Conservation (phyloP, 2,329 filamentous ascomycete species). For the Curvularia lunata region DNA sequence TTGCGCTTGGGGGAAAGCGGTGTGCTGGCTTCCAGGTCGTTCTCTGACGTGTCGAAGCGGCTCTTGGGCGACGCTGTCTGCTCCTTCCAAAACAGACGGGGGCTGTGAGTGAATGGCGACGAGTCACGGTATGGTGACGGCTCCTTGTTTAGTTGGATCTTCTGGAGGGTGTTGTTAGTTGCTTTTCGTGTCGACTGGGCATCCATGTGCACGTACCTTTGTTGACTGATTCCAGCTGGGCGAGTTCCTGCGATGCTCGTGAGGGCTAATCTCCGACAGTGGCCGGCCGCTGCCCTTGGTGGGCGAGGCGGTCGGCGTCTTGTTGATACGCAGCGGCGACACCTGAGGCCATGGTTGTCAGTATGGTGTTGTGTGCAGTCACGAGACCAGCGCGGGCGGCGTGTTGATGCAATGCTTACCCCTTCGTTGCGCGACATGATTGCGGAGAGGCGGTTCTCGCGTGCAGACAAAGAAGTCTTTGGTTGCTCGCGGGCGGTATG, state of each 20-base stretch:
- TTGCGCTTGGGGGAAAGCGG: conserved; percentile 78
- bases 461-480: conserved; percentile 13
- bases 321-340: conserved; percentile 80
- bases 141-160: conserved; percentile 72
- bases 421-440: conserved; percentile 52
- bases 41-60: conserved; percentile 69
- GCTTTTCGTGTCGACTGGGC: conserved; percentile 19
- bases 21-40: conserved; percentile 62
- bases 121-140: conserved; percentile 80
- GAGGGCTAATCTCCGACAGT: conserved; percentile 86
- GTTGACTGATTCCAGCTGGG: conserved; percentile 81
- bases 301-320: conserved; percentile 67
- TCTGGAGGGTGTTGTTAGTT: conserved; percentile 56
- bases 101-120: conserved; percentile 76
- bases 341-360: conserved; percentile 58
- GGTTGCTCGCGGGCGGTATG: conserved; percentile 24
- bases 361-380: conserved; percentile 4
- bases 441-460: conserved; percentile 15
- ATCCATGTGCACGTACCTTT: conserved; percentile 62
- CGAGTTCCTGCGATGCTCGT: conserved; percentile 87
- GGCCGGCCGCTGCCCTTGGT: conserved; percentile 67
- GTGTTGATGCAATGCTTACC: conserved; percentile 36
- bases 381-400: neutral
- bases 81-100: conserved; percentile 88
- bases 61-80: conserved; percentile 67